These are phyloP conservation scores for Termitomyces eurrhizus DNA, from an alignment of 768 basidiomycete genomes.

Conservation along the genomic window DNA sequence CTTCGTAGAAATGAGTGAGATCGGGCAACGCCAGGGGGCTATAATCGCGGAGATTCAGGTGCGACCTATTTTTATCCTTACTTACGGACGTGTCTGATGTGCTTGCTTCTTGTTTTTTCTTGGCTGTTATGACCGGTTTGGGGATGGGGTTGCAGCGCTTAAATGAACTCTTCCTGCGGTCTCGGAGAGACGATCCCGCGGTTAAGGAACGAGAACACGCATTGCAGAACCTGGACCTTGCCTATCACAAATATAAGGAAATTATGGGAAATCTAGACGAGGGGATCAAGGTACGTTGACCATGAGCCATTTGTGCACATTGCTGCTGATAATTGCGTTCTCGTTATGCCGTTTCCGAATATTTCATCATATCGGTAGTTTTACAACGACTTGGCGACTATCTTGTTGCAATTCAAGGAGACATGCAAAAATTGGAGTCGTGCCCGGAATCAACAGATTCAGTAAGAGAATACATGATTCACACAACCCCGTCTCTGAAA, in stretches of 20 bases:
- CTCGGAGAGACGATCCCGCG: conserved; percentile 71
- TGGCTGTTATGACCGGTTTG: not conserved
- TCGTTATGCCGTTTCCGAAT: not conserved
- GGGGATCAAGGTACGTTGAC: conserved; percentile 65
- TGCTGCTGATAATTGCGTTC: not conserved
- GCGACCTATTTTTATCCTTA: conserved; percentile 11
- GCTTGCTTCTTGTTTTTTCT: not conserved
- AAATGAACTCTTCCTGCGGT: conserved; percentile 72
- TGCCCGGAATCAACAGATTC: conserved; percentile 67
- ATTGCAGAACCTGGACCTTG: conserved; percentile 77
- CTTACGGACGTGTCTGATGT: not conserved
- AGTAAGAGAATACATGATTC: conserved; percentile 42
- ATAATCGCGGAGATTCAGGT: conserved; percentile 71
- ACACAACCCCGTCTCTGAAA: not conserved
- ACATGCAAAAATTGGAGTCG: conserved; percentile 73
- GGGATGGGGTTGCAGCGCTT: conserved; percentile 32
- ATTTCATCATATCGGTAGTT: conserved; percentile 47
- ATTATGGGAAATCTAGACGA: conserved; percentile 83
- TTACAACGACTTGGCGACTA: conserved; percentile 79
- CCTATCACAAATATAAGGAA: conserved; percentile 86
- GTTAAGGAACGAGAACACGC: conserved; percentile 80
- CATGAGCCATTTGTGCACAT: conserved; percentile 6
- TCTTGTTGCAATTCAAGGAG: conserved; percentile 72
- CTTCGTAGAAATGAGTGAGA: conserved; percentile 52
- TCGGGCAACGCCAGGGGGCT: conserved; percentile 57